Evolutionary conservation across 345 rosid species (phyloP).

Genomic region (Acer saccharum): DNA sequence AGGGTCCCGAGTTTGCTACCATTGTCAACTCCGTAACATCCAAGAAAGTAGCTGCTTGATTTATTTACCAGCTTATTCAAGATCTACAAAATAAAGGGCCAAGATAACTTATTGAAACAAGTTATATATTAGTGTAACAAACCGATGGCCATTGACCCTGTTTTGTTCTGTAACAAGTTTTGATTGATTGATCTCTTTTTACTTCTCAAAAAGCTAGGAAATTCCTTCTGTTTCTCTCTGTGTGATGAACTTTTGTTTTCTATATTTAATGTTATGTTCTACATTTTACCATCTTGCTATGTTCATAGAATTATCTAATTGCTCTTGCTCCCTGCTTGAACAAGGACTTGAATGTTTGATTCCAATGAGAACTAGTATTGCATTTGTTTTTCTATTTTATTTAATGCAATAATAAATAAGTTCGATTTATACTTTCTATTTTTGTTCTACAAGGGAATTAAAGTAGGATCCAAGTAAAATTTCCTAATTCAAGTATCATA

Average conservation of each 20-base stretch:
- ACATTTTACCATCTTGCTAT: no score
- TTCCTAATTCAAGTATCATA: no score
- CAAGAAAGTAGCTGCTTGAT: conserved; percentile 89
- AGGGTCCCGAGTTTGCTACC: conserved; percentile 97
- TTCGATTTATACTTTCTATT: neutral
- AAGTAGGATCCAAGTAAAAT: no score
- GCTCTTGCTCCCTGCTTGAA: no score
- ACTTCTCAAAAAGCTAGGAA: neutral
- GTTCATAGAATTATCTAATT: no score
- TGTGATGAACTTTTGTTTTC: neutral
- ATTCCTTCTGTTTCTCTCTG: conserved; percentile 1
- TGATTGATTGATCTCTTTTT: neutral
- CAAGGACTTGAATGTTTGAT: no score
- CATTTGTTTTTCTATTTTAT: no score
- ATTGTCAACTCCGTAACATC: conserved; percentile 87
- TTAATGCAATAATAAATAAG: no score
- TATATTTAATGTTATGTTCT: neutral
- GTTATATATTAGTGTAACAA: conserved; percentile 4
- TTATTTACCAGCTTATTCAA: neutral
- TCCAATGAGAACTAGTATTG: no score
- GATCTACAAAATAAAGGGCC: conserved; percentile 14
- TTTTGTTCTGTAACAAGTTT: conserved; percentile 4
- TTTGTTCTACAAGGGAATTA: no score
- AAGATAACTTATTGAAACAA: conserved; percentile 10
- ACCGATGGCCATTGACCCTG: neutral